A percentile compares a stretch with the other conserved stretches of the same genome.
phyloP scores from a whole-genome alignment of 345 rosid species.

The Ceriops decandra region DNA sequence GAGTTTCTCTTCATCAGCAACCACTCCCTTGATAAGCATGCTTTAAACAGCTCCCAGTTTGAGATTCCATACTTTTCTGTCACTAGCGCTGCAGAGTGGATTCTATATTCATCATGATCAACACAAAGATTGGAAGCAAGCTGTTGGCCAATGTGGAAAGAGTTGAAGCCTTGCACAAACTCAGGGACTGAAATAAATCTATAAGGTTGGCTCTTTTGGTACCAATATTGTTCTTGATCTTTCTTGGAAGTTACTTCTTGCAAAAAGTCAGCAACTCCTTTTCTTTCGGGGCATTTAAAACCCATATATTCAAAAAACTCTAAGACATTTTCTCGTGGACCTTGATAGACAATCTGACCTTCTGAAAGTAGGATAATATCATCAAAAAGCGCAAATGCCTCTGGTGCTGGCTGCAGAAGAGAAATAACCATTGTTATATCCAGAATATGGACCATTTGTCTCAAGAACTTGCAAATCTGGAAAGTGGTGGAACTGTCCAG shows the following conservation, averaged over 20 bases:
- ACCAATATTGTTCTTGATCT: conserved; percentile 53
- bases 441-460: conserved; percentile 46
- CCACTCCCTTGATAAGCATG: conserved; percentile 47
- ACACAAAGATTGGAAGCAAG: conserved; percentile 24
- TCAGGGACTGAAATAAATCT: conserved; percentile 30
- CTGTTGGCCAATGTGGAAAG: conserved; percentile 34
- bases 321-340: conserved; percentile 38
- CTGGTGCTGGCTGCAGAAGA: conserved; percentile 51
- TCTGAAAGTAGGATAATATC: conserved; percentile 42
- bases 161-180: conserved; percentile 33
- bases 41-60: conserved; percentile 44
- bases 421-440: conserved; percentile 47
- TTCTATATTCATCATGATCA: conserved; percentile 31
- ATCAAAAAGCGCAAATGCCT: conserved; percentile 47
- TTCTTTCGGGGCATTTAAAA: conserved; percentile 47
- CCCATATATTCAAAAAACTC: conserved; percentile 44
- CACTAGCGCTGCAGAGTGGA: conserved; percentile 41
- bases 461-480: conserved; percentile 43
- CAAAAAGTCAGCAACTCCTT: conserved; percentile 48
- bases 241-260: conserved; percentile 51
- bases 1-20: conserved; percentile 37
- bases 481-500: conserved; percentile 78
- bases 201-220: conserved; percentile 31
- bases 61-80: conserved; percentile 39
- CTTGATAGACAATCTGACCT: conserved; percentile 47